These are phyloP conservation scores for Citrullus colocynthis DNA, from an alignment of 306 rosid species.

Conservation along the genomic window DNA sequence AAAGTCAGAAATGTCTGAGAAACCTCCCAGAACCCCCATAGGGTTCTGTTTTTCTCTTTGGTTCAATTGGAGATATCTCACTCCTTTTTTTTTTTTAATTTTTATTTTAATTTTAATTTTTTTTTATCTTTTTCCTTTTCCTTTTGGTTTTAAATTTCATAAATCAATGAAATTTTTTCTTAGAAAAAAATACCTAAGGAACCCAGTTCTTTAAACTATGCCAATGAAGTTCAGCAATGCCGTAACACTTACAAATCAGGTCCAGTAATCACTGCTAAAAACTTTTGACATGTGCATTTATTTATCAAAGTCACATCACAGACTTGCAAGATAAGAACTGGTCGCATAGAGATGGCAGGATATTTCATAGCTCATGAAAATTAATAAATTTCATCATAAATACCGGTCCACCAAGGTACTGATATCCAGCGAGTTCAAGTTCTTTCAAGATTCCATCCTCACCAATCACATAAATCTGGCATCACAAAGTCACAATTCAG, in stretches of 20 bases:
- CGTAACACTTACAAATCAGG: neutral
- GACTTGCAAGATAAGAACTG: neutral
- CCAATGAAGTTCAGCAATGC: neutral
- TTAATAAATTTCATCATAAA: conserved; percentile 9
- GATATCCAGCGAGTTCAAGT: conserved; percentile 95
- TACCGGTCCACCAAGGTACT: conserved; percentile 95
- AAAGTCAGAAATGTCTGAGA: too few relatives aligned
- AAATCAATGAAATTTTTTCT: too few relatives aligned
- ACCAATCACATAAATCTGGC: conserved; percentile 89
- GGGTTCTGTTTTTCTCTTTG: too few relatives aligned
- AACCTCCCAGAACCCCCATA: too few relatives aligned
- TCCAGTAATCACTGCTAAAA: neutral
- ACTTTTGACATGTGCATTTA: neutral
- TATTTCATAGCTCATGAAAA: neutral
- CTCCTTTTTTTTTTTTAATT: too few relatives aligned
- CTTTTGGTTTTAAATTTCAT: too few relatives aligned
- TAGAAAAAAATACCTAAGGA: too few relatives aligned
- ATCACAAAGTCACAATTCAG: conserved; percentile 18
- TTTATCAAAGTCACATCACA: neutral
- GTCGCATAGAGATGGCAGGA: neutral
- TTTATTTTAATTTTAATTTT: too few relatives aligned
- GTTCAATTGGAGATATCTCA: too few relatives aligned
- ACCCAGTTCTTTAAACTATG: neutral
- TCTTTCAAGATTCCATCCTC: conserved; percentile 98
- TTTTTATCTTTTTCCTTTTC: too few relatives aligned